Evolutionary conservation across 2,329 filamentous ascomycete genomes (phyloP).

Genomic region (Nemania serpens): DNA sequence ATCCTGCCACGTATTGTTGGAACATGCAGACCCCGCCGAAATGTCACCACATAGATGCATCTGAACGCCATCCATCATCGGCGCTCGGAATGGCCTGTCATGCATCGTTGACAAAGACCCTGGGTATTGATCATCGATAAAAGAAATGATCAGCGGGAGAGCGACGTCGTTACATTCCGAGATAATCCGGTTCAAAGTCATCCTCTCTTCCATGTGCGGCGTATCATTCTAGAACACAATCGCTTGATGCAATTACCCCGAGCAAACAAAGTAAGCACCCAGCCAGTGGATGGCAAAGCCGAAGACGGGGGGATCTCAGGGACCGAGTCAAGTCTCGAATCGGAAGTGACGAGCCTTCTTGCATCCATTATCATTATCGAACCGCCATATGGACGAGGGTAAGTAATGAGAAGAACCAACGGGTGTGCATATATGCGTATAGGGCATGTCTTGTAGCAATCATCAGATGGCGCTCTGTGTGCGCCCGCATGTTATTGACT

Average conservation of each 20-base stretch:
- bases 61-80: background rate
- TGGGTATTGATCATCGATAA: background rate
- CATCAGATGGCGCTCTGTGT: conserved; percentile 10
- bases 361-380: conserved; percentile 22
- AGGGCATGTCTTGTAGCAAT: conserved; percentile 34
- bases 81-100: background rate
- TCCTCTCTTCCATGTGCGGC: too few species aligned
- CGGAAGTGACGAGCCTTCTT: conserved; percentile 33
- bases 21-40: background rate
- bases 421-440: conserved; percentile 3
- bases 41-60: background rate
- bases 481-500: conserved; percentile 3
- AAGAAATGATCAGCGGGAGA: too few species aligned
- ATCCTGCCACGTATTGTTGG: too few species aligned
- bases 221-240: conserved; percentile 1
- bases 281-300: conserved; percentile 15
- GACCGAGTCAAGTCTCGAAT: conserved; percentile 18
- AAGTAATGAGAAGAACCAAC: conserved; percentile 17
- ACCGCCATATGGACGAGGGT: background rate
- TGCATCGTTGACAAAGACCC: background rate
- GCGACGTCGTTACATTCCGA: background rate
- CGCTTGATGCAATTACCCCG: conserved; percentile 30
- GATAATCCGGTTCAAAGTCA: background rate
- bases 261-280: conserved; percentile 30
- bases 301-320: background rate